Evolutionary conservation across 495 filamentous ascomycete genomes (phyloP).

Genomic region (Chaetomium tenue): DNA sequence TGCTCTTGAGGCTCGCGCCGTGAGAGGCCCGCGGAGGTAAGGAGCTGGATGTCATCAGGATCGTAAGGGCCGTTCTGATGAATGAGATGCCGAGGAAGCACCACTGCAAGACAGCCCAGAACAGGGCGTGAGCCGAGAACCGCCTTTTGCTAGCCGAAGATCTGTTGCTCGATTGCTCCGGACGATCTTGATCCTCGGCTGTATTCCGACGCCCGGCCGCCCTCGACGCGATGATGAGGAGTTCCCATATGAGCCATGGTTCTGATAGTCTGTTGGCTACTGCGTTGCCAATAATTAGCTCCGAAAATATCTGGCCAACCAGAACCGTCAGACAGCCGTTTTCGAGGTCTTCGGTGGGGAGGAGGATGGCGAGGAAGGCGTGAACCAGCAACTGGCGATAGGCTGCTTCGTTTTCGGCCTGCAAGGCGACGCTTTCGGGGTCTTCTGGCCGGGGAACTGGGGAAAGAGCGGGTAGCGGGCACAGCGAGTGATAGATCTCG

Average conservation of each 20-base stretch:
- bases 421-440: constrained; percentile 52
- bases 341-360: constrained; percentile 89
- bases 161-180: constrained; percentile 17
- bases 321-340: constrained; percentile 79
- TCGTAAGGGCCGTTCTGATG: constrained; percentile 59
- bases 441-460: constrained; percentile 63
- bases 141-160: constrained; percentile 15
- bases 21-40: constrained; percentile 46
- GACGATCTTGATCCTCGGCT: constrained; percentile 15
- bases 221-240: constrained; percentile 57
- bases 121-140: constrained; percentile 45
- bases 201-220: constrained; percentile 23
- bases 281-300: constrained; percentile 76
- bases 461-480: constrained; percentile 74
- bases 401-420: constrained; percentile 70
- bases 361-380: constrained; percentile 71
- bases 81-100: constrained; percentile 62
- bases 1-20: constrained; percentile 21
- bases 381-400: constrained; percentile 82
- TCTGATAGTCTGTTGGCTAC: constrained; percentile 76
- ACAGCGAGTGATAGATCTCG: constrained; percentile 77
- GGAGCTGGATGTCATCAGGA: constrained; percentile 51
- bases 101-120: constrained; percentile 71
- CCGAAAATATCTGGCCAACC: constrained; percentile 79
- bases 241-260: constrained; percentile 82